Evolutionary conservation across 1,139 yeast genomes (phyloP).

Genomic region (Yamadazyma songkhlaensis): DNA sequence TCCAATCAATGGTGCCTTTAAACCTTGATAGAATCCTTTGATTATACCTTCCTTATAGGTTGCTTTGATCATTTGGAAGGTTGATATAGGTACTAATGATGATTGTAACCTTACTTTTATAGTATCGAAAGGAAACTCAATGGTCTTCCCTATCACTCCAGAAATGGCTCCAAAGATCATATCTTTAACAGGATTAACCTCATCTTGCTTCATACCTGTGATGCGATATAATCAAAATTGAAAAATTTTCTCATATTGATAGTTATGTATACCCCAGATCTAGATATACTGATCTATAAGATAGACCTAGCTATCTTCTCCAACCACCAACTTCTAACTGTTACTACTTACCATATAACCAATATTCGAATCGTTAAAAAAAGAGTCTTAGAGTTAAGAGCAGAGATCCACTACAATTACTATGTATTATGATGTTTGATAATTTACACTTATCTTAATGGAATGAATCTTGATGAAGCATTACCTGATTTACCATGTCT

Average conservation of each 20-base stretch:
- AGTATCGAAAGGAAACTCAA: conserved; percentile 93
- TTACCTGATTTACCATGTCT: conserved; percentile 99
- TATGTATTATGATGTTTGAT: conserved; percentile 6
- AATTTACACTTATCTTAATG: conserved; percentile 40
- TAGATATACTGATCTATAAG: no score
- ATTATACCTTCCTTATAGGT: conserved; percentile 71
- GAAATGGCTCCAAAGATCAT: conserved; percentile 52
- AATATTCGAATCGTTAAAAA: no score
- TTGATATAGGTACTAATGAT: conserved; percentile 39
- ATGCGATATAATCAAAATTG: neutral
- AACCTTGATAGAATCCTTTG: conserved; percentile 54
- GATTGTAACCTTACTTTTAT: conserved; percentile 87
- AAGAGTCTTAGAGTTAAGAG: no score
- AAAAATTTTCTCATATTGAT: neutral
- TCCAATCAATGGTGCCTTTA: conserved; percentile 79
- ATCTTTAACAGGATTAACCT: conserved; percentile 31
- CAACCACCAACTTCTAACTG: no score
- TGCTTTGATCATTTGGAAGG: conserved; percentile 56
- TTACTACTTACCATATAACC: no score
- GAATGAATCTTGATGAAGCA: conserved; percentile 83
- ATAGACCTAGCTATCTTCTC: no score
- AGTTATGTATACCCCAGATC: neutral
- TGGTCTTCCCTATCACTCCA: conserved; percentile 79
- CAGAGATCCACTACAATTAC: conserved; percentile 1
- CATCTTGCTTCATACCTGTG: conserved; percentile 1